Percentiles rank a stretch among this genome's conserved stretches.
These are phyloP conservation scores for Puya raimondii DNA, from an alignment of 176 grass and related monocot genomes.

Conservation along the genomic window DNA sequence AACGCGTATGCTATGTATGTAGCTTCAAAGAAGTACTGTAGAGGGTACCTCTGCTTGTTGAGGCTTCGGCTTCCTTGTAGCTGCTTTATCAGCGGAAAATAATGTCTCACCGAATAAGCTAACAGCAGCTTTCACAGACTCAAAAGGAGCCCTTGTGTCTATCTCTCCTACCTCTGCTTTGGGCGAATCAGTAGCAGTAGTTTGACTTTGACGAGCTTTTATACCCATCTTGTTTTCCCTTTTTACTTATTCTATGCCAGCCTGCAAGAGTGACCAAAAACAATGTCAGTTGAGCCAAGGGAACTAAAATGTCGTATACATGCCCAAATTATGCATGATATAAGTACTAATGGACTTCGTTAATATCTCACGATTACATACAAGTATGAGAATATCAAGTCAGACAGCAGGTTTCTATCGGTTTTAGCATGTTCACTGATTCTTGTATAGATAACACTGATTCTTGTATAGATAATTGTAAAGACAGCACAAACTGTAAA, in stretches of 20 bases:
- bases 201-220: constrained; percentile 33
- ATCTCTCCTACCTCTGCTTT: constrained; percentile 77
- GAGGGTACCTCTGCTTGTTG: constrained; percentile 55
- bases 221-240: constrained; percentile 42
- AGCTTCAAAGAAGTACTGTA: neutral
- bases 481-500: too few relatives aligned
- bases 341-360: neutral
- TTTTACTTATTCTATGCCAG: constrained; percentile 4
- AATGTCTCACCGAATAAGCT: constrained; percentile 87
- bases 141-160: constrained; percentile 93
- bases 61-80: constrained; percentile 52
- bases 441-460: too few relatives aligned
- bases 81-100: constrained; percentile 56
- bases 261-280: constrained; percentile 5
- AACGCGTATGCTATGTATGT: neutral
- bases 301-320: neutral
- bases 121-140: constrained; percentile 94
- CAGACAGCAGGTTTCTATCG: neutral
- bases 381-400: neutral
- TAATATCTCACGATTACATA: neutral
- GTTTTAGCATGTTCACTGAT: too few relatives aligned
- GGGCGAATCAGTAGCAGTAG: constrained; percentile 30
- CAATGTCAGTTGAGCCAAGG: neutral
- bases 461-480: too few relatives aligned
- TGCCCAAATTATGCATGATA: neutral